A percentile compares a stretch with the other conserved stretches of the same genome.
Conservation (phyloP, 1,284 basidiomycete genomes). For the Tilletia indica region DNA sequence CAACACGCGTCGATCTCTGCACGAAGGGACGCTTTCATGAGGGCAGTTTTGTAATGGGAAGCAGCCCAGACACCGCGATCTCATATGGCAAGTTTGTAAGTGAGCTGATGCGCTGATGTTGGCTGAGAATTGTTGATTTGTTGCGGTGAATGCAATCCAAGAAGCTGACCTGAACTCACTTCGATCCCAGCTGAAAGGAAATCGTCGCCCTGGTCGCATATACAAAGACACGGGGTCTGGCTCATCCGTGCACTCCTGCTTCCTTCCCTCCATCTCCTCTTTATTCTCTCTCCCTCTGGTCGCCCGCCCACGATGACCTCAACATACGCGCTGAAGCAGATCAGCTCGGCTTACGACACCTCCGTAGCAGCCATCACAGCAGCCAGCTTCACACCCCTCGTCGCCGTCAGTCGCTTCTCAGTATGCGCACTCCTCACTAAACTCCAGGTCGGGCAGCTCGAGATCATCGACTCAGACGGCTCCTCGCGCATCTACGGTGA, state of each 20-base stretch:
- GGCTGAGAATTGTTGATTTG: no score
- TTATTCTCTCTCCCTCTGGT: not conserved
- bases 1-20: no score
- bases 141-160: no score
- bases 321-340: not conserved
- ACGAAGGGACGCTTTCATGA: no score
- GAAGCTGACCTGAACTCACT: no score
- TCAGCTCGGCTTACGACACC: slow-evolving; percentile 1
- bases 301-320: not conserved
- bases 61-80: no score
- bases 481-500: slow-evolving; percentile 12
- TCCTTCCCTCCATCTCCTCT: not conserved
- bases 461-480: slow-evolving; percentile 20
- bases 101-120: no score
- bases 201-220: not conserved
- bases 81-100: no score
- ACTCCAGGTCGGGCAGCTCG: slow-evolving; percentile 37
- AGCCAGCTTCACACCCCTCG: slow-evolving; percentile 20
- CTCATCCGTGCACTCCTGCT: not conserved
- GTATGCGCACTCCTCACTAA: slow-evolving; percentile 32
- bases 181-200: no score
- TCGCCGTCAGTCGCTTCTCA: slow-evolving; percentile 31
- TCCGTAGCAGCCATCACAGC: slow-evolving; percentile 6
- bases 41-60: no score
- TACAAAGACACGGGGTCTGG: not conserved